Percentiles rank a stretch among this genome's conserved stretches.
These are phyloP conservation scores for Leccinum imitatum DNA, from an alignment of 768 basidiomycete species.

Conservation along the genomic window DNA sequence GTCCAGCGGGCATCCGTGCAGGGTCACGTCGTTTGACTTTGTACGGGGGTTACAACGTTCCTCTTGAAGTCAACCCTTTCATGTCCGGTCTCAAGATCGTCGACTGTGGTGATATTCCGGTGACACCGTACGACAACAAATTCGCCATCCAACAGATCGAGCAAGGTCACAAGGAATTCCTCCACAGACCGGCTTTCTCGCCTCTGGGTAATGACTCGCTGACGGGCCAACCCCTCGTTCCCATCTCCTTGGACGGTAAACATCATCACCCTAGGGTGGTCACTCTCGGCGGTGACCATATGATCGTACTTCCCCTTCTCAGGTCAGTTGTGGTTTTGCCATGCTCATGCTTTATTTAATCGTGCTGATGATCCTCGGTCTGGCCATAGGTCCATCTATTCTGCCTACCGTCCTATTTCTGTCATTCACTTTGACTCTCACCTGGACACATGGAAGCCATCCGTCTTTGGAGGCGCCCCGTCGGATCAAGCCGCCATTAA, in stretches of 20 bases:
- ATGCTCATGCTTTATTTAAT: background rate
- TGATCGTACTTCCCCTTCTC: conserved; percentile 66
- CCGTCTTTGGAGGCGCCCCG: conserved; percentile 72
- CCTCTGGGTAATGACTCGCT: conserved; percentile 61
- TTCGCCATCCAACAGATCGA: conserved; percentile 75
- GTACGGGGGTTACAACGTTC: conserved; percentile 79
- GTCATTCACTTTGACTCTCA: conserved; percentile 90
- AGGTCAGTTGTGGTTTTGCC: conserved; percentile 14
- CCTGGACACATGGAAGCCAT: conserved; percentile 77
- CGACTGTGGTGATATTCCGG: conserved; percentile 77
- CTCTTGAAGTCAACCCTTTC: conserved; percentile 73
- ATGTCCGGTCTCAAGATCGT: conserved; percentile 64
- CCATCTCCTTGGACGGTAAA: conserved; percentile 67
- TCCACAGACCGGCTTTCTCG: conserved; percentile 62
- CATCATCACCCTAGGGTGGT: conserved; percentile 80
- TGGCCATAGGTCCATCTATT: conserved; percentile 60
- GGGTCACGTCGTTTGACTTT: conserved; percentile 74
- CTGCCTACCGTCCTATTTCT: conserved; percentile 75
- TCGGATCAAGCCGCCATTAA: conserved; percentile 74
- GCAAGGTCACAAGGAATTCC: conserved; percentile 64
- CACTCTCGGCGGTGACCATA: conserved; percentile 87
- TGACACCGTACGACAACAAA: conserved; percentile 76
- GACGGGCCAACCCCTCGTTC: conserved; percentile 55
- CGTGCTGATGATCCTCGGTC: background rate
- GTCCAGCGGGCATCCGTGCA: conserved; percentile 78